Base-by-base conservation (phyloP, 352 stramenopile species). In the Phytophthora brassicae region DNA sequence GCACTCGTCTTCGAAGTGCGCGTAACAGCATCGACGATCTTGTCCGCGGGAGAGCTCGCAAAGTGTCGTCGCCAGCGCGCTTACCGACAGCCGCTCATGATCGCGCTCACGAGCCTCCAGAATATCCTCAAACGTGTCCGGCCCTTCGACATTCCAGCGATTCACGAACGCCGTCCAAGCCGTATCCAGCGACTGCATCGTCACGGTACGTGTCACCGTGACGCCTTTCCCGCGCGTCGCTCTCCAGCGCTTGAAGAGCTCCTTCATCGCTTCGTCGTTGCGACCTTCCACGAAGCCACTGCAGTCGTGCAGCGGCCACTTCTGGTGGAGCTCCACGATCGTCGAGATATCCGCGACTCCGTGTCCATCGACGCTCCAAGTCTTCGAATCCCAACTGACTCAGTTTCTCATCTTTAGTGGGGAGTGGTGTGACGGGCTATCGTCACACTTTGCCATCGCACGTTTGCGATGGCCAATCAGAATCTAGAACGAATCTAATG, bases 351-450 rank as follows among this genome's bases (percentile, higher is more conserved):
- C 28, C 6, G 28, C 28, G 28, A n/a, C n/a, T n/a, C n/a, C n/a
- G 41, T 12, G 5, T 22, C 41, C 41, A 47, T 26, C 41, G 17
- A 23, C n/a, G n/a, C 41, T 6, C 6, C 41, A 7, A 47, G 12
- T 12, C 14, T 22, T 47, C 41, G 14, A 29, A 26, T 26, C 22
- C 16, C 19, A 49, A 11, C 43, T 49, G 43, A 12, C 23, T 23
- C 9, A 49, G 22, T 17, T 49, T 33, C 43, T 52, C 28, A 52
- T 13, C 31, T 38, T 38, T 8, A 39, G 45, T 39, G 23, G 28
- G 45, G n/a, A 22, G 28, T 52, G 45, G 22, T 52, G 45, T 52
- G 45, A 41, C 45, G 45, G 45, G 45, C 45, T 28, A 12, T n/a
- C 45, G 45, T 39, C 45, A 39, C 45, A 52, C 22, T 3, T n/a